These are phyloP conservation scores for Monosporozyma aerobia DNA, from an alignment of 805 yeast genomes.

Conservation along the genomic window DNA sequence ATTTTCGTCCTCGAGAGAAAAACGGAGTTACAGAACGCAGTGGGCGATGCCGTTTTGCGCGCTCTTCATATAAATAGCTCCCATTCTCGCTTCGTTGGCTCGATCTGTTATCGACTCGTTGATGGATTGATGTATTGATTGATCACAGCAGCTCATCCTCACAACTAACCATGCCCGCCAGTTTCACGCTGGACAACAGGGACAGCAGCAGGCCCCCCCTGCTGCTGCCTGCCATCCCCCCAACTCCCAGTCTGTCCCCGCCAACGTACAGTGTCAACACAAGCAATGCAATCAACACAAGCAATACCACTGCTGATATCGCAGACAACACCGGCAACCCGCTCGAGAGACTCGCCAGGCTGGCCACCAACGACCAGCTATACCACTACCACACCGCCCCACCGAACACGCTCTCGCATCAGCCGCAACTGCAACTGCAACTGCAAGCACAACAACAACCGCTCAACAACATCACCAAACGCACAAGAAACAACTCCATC, in stretches of 20 bases:
- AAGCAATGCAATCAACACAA: not conserved
- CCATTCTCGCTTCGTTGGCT: too few species aligned
- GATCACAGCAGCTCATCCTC: not conserved
- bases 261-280: not conserved
- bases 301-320: not conserved
- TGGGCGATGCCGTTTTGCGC: too few species aligned
- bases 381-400: not conserved
- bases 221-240: slow-evolving; percentile 14
- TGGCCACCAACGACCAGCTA: slow-evolving; percentile 12
- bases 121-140: too few species aligned
- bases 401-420: too few species aligned
- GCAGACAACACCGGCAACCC: not conserved
- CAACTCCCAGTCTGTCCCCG: too few species aligned
- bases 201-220: slow-evolving; percentile 25
- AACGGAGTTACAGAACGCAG: too few species aligned
- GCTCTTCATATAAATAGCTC: too few species aligned
- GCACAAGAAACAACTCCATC: not conserved
- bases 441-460: not conserved
- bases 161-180: slow-evolving; percentile 11
- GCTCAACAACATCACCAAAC: not conserved
- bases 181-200: slow-evolving; percentile 23
- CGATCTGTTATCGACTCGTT: too few species aligned
- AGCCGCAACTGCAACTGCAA: not conserved
- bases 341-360: slow-evolving; percentile 15
- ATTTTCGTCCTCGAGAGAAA: too few species aligned